Conservation (phyloP, 2,329 filamentous ascomycete genomes). For the Venturia aucupariae region DNA sequence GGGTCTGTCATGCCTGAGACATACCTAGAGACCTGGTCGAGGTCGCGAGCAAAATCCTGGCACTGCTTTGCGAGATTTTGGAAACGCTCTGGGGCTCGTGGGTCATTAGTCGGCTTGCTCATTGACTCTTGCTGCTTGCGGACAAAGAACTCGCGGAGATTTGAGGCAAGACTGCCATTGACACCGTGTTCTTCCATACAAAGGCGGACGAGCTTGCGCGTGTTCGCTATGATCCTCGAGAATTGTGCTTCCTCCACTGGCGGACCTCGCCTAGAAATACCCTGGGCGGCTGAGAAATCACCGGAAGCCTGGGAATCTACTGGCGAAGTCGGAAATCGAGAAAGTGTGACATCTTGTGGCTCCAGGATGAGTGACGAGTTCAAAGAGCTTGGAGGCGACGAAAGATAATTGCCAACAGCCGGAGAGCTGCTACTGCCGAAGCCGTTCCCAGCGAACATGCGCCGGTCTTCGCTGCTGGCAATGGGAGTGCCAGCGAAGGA, state of each 20-base stretch:
- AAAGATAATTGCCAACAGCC: not conserved
- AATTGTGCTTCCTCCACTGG: constrained; percentile 1
- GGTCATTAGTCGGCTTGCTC: not conserved
- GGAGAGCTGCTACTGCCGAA: not conserved
- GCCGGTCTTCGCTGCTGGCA: not conserved
- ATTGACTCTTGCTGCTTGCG: not conserved
- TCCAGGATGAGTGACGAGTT: not conserved
- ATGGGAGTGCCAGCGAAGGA: not conserved
- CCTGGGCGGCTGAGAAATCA: not conserved
- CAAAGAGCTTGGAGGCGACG: not conserved
- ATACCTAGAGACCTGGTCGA: constrained; percentile 2
- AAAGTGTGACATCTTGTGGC: not conserved
- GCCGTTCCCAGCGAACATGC: not conserved
- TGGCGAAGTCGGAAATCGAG: not conserved
- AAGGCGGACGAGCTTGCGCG: not conserved
- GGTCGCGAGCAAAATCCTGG: constrained; percentile 3
- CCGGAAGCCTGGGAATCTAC: not conserved
- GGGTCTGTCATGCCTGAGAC: constrained; percentile 1
- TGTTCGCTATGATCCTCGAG: constrained; percentile 1
- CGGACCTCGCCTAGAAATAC: not conserved
- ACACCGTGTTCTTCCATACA: constrained; percentile 1
- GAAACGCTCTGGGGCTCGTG: constrained; percentile 6
- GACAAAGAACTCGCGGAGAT: not conserved
- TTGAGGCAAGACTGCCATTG: not conserved
- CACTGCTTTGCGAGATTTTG: not conserved